Percentiles rank a stretch among this genome's conserved stretches.
Evolutionary conservation across 140 eudicot species (phyloP).

Genomic region (Ambrosia hybrid): DNA sequence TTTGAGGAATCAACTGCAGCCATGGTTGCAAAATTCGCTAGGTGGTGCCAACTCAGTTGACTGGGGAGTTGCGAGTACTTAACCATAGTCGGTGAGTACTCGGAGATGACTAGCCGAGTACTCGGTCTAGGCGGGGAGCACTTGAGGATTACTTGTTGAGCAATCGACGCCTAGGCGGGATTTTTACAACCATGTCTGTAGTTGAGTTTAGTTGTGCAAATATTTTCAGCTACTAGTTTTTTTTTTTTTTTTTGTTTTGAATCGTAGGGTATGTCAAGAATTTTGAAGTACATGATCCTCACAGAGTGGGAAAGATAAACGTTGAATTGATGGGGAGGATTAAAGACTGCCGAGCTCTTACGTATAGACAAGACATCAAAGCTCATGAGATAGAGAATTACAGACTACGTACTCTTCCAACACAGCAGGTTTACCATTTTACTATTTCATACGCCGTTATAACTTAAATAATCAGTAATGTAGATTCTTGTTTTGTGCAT

Average conservation of each 20-base stretch:
- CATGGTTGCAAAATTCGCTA: too few relatives aligned
- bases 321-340: slow-evolving; percentile 81
- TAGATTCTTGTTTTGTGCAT: neutral
- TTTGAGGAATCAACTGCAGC: neutral
- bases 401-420: slow-evolving; percentile 67
- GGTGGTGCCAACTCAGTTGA: too few relatives aligned
- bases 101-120: too few relatives aligned
- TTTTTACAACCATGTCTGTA: too few relatives aligned
- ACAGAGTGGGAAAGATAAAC: slow-evolving; percentile 73
- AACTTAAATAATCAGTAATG: neutral
- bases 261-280: slow-evolving; percentile 76
- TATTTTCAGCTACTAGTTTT: slow-evolving; percentile 1
- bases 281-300: slow-evolving; percentile 79
- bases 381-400: slow-evolving; percentile 73
- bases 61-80: too few relatives aligned
- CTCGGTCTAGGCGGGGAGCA: too few relatives aligned
- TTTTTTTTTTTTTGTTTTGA: slow-evolving; percentile 25
- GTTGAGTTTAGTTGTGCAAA: neutral
- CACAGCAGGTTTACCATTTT: slow-evolving; percentile 65
- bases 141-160: too few relatives aligned
- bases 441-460: neutral
- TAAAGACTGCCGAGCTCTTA: slow-evolving; percentile 80
- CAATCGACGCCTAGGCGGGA: too few relatives aligned
- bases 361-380: slow-evolving; percentile 87
- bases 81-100: too few relatives aligned